phyloP scores from a whole-genome alignment of 768 basidiomycete genomes.

The Boletus tylopilopsis region DNA sequence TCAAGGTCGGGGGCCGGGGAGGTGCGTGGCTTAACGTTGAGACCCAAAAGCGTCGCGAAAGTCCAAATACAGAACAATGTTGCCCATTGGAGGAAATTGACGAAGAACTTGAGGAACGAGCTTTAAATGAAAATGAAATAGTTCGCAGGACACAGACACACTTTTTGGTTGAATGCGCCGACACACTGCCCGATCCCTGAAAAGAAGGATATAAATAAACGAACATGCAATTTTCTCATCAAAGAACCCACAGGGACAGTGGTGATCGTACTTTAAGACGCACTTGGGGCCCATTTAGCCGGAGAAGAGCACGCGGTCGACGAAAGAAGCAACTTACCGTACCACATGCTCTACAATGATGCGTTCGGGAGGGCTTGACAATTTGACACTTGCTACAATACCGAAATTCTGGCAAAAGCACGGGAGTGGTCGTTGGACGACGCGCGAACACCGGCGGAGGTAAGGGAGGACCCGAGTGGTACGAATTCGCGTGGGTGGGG shows the following conservation, averaged over 20 bases:
- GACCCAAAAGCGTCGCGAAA: slow-evolving; percentile 55
- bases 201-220: not conserved
- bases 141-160: slow-evolving; percentile 25
- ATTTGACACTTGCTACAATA: slow-evolving; percentile 64
- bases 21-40: slow-evolving; percentile 38
- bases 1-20: slow-evolving; percentile 39
- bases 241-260: slow-evolving; percentile 72
- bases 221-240: not conserved
- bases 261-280: slow-evolving; percentile 81
- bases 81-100: slow-evolving; percentile 73
- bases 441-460: slow-evolving; percentile 22
- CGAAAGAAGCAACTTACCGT: slow-evolving; percentile 46
- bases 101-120: slow-evolving; percentile 58
- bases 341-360: slow-evolving; percentile 83
- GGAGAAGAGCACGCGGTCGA: not conserved
- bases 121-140: not conserved
- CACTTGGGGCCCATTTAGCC: slow-evolving; percentile 48
- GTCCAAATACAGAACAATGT: slow-evolving; percentile 59
- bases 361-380: slow-evolving; percentile 69
- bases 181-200: slow-evolving; percentile 93
- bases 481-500: slow-evolving; percentile 10
- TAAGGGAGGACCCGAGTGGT: slow-evolving; percentile 3
- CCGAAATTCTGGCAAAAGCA: slow-evolving; percentile 58
- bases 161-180: slow-evolving; percentile 89
- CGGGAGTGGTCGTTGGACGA: slow-evolving; percentile 38